A percentile compares a stretch with the other conserved stretches of the same genome.
Evolutionary conservation across 192 early-diverging fungal genomes (phyloP).

Genomic region (Gonapodya sp.): DNA sequence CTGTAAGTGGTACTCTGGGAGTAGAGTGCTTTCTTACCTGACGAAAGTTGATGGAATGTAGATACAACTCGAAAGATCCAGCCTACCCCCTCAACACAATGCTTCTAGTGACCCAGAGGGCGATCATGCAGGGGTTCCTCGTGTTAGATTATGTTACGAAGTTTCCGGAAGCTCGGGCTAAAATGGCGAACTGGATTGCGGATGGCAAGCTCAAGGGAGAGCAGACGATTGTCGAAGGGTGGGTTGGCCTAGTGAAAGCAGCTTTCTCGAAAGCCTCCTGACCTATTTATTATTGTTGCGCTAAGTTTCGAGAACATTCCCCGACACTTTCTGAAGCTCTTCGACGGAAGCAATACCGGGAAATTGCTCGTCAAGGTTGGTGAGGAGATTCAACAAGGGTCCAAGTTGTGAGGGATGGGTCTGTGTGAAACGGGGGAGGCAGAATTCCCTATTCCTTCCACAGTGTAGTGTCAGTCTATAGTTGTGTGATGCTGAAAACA

Average conservation of each 20-base stretch:
- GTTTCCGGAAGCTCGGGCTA: background rate
- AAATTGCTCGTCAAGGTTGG: constrained; percentile 3
- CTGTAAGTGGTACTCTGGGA: background rate
- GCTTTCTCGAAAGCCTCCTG: background rate
- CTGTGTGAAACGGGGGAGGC: no score
- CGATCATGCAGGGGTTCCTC: background rate
- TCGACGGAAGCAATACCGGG: background rate
- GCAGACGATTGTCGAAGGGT: constrained; percentile 3
- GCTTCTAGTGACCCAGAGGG: background rate
- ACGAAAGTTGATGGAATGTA: background rate
- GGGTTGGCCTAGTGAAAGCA: background rate
- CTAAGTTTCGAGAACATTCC: constrained; percentile 4
- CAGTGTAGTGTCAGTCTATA: no score
- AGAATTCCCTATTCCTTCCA: no score
- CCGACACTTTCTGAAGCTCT: background rate
- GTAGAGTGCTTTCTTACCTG: no score
- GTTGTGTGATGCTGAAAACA: no score
- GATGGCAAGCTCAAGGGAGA: constrained; percentile 7
- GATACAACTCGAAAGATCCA: background rate
- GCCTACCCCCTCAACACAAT: background rate
- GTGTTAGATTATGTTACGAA: background rate
- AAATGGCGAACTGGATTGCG: background rate
- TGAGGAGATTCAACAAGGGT: no score
- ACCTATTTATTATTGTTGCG: background rate
- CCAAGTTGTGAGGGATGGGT: no score